Evolutionary conservation across 2,329 filamentous ascomycete species (phyloP), one percentile per base, ranked within the genome.

Genomic region (Penicillium janthinellum): DNA sequence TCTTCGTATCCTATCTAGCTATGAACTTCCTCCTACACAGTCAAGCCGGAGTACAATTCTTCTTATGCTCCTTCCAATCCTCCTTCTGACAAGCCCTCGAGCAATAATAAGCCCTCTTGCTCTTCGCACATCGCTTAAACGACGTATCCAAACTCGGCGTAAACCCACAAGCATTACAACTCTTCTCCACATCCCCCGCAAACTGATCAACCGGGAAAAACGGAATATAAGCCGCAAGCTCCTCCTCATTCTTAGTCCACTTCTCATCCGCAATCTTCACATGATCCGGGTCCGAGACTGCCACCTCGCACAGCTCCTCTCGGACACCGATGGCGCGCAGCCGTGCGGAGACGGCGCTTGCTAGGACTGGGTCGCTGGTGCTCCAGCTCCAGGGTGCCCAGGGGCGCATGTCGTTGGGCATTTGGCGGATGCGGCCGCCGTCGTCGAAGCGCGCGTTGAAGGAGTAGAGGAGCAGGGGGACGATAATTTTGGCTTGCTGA

Each of bases 101-200:
- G 35, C 35, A 51, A 17, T 51, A 51, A 39, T n/a, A 51, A 22
- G 49, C 20, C 49, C n/a, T 5, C 20, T 51, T 25, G 6, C 49
- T 28, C 12, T 34, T 34, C 12, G 49, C 34, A 14, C 34, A 39
- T 8, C 35, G 34, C 35, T 39, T 17, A 35, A 41, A 39, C 17
- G 11, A 22, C 38, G 14, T 14, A 28, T 52, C 20, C 35, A 52
- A 25, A 35, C 12, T 39, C 1, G 49, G 49, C 5, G 35, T 52
- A 25, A 52, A 52, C 10, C 49, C 49, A 52, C 49, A 52, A 38
- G 20, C 6, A 39, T 52, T 52, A 20, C 49, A 52, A 6, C 49
- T 41, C 20, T 39, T 37, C 4, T 52, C 49, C 49, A 51, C 49
- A 5, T 28, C 5, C 12, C 6, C 49, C 12, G 14, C 34, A 25